These are phyloP conservation scores for Metroxylon sagu DNA, from an alignment of 176 grass and related monocot genomes.

Conservation along the genomic window DNA sequence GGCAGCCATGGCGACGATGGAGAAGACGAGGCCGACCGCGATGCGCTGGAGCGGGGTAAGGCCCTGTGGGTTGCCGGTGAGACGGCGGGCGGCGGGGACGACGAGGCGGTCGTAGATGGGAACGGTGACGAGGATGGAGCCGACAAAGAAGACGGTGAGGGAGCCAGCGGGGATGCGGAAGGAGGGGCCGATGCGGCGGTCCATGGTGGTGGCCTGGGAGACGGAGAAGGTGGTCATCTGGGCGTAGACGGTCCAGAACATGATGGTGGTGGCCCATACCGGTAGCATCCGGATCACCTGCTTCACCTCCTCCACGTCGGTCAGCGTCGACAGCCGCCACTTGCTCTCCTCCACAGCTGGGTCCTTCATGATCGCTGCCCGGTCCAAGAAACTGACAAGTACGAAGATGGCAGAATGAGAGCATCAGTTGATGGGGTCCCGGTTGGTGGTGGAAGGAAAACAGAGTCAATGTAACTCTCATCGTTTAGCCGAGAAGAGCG, in stretches of 20 bases:
- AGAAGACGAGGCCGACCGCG: constrained; percentile 55
- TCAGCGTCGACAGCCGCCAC: no score
- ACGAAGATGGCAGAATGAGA: no score
- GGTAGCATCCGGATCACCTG: no score
- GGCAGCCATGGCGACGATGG: constrained; percentile 56
- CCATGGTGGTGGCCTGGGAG: constrained; percentile 59
- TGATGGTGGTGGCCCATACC: background rate
- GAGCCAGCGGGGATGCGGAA: constrained; percentile 67
- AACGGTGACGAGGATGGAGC: constrained; percentile 67
- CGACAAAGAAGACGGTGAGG: constrained; percentile 85
- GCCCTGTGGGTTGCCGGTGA: constrained; percentile 63
- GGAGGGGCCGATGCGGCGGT: constrained; percentile 49
- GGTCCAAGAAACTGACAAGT: constrained; percentile 53
- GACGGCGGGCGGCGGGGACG: constrained; percentile 27
- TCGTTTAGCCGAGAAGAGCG: no score
- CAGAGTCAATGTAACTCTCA: no score
- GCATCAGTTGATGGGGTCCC: no score
- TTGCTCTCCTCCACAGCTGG: no score
- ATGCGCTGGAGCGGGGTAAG: constrained; percentile 78
- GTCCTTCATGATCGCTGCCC: constrained; percentile 35
- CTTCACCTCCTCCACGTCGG: no score
- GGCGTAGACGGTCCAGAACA: constrained; percentile 86
- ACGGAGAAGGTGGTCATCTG: constrained; percentile 97
- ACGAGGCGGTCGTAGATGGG: constrained; percentile 78
- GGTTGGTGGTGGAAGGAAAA: no score